These are phyloP conservation scores for Stylonectria norvegica DNA, from an alignment of 2,329 filamentous ascomycete genomes.

Conservation along the genomic window DNA sequence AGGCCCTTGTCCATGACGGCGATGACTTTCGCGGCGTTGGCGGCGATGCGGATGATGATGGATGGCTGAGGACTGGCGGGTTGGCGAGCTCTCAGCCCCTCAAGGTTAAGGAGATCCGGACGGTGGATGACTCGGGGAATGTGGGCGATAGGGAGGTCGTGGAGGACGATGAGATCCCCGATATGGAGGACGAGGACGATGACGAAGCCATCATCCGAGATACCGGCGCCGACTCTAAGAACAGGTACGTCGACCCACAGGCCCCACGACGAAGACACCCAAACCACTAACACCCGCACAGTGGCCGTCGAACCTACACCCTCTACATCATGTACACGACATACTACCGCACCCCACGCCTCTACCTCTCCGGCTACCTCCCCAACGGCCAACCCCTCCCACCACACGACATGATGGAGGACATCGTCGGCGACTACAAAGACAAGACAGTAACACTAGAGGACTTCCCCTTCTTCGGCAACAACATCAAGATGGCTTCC, in stretches of 20 bases:
- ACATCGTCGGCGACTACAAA: constrained; percentile 94
- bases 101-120: constrained; percentile 76
- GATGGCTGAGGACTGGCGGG: constrained; percentile 87
- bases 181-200: constrained; percentile 98
- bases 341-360: constrained; percentile 91
- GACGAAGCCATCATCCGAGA: constrained; percentile 95
- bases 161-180: constrained; percentile 81
- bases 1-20: constrained; percentile 79
- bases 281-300: constrained; percentile 35
- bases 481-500: constrained; percentile 90
- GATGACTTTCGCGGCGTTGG: constrained; percentile 55
- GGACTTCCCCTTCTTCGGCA: constrained; percentile 92
- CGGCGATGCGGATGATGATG: constrained; percentile 68
- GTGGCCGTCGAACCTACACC: constrained; percentile 86
- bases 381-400: constrained; percentile 76
- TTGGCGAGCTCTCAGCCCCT: constrained; percentile 71
- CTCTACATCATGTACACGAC: constrained; percentile 98
- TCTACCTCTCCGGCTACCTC: constrained; percentile 90
- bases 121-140: constrained; percentile 85
- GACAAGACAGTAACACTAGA: constrained; percentile 98
- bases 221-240: constrained; percentile 46
- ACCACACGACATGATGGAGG: constrained; percentile 89
- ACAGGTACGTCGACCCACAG: constrained; percentile 36
- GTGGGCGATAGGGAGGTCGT: constrained; percentile 70
- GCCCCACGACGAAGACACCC: too few species aligned